Base-by-base conservation (phyloP, 768 basidiomycete species). In the Steccherinum ochraceum region DNA sequence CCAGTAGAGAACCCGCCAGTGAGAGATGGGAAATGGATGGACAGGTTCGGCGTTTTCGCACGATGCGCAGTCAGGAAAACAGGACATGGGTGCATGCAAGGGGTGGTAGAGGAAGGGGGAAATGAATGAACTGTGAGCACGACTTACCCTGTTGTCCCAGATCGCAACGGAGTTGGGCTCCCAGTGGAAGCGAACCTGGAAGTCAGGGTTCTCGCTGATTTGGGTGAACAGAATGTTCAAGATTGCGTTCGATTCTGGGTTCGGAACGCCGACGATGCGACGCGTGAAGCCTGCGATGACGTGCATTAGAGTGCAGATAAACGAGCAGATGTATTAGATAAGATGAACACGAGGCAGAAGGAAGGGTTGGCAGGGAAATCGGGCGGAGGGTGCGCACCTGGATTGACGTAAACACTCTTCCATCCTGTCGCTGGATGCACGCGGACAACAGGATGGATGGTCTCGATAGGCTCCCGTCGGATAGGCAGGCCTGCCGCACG, bases 341-440 rank as follows among this genome's bases (percentile, higher is more conserved):
- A 44, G 24, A 18, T 10, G 23, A 10, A 19, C n/a, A 40, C 12
- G 40, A 21, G 45, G 26, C 24, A 20, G 16, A 24, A 40, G 20
- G 43, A 30, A 18, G 13, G n/a, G 24, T 23, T 16, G 18, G 18
- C 26, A 20, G 12, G 41, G 24, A 44, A 27, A 16, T 13, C 24
- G 23, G 35, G 16, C 46, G 21, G 30, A 13, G 24, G 21, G 7
- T 4, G 58, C 72, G 23, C 52, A 78, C 81, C 84, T 27, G 85
- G 81, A 62, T 93, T 91, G 61, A 92, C 83, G 60, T 83, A 91
- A 54, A 93, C 68, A 52, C 80, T 82, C 75, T 92, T 91, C 80
- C 83, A 86, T 12, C 89, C 88, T 0, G 90, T 93, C 1, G 76
- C 83, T 18, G 91, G 89, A 63, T 92, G 84, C 11, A 91, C 87